A percentile compares a stretch with the other conserved stretches of the same genome.
Conservation (phyloP, 768 basidiomycete genomes). For the Rhodotorula sphaerocarpa region DNA sequence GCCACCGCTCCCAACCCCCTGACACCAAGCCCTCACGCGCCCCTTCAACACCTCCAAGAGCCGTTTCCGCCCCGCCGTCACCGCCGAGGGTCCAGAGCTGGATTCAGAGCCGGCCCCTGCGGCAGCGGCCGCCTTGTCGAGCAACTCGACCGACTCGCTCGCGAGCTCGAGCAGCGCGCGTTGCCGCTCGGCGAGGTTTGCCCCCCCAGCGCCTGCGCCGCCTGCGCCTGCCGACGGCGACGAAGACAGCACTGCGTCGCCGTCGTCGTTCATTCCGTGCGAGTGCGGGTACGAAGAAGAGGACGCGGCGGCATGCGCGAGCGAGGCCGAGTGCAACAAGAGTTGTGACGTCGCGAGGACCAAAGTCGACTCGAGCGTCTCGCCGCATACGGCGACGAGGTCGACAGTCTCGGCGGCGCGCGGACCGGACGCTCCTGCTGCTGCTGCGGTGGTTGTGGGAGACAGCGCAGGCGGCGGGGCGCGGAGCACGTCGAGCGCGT, state of each 20-base stretch:
- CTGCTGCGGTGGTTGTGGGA: conserved; percentile 26
- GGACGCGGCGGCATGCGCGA: background rate
- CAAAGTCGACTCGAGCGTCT: conserved; percentile 31
- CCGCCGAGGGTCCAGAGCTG: too few species aligned
- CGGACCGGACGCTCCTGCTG: conserved; percentile 3
- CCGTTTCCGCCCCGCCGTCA: conserved; percentile 1
- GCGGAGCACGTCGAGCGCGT: conserved; percentile 63
- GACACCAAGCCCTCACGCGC: background rate
- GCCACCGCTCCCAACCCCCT: background rate
- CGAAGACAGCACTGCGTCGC: too few species aligned
- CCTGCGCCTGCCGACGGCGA: background rate
- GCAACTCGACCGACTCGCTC: conserved; percentile 4
- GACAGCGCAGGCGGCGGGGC: conserved; percentile 54
- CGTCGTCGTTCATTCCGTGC: too few species aligned
- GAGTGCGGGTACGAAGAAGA: too few species aligned
- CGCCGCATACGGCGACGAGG: conserved; percentile 9
- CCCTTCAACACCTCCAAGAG: conserved; percentile 2
- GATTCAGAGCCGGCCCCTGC: too few species aligned
- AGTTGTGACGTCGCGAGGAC: conserved; percentile 32
- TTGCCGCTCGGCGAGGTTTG: background rate
- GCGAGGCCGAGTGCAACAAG: conserved; percentile 11
- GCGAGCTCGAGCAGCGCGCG: conserved; percentile 18
- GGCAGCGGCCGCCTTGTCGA: conserved; percentile 23
- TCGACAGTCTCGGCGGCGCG: background rate
- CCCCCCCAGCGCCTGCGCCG: background rate